Evolutionary conservation across 1,284 basidiomycete genomes (phyloP), one percentile per base, ranked within the genome.

Genomic region (Mycena citricolor): DNA sequence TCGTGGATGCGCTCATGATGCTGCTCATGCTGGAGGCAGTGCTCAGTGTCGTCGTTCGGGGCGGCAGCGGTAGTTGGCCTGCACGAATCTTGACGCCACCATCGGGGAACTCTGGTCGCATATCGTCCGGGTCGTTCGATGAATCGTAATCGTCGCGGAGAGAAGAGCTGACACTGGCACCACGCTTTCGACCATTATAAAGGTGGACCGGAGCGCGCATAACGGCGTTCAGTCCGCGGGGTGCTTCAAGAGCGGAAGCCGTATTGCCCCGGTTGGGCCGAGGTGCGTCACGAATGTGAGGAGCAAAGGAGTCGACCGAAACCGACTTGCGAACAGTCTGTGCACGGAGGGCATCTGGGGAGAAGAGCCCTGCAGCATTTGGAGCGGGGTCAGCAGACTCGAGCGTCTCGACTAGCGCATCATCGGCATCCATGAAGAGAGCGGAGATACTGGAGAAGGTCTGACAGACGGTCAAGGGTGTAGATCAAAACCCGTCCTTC

Each of bases 221-320:
- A 17, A 50, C 48, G 37, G 55, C 57, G 13, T 58, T 45, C 25
- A 61, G 50, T 21, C 54, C 59, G 11, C 60, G 64, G 23, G 65
- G 62, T 7, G 61, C 52, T 35, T 64, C 65, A 16, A 61, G 44
- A 6, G 59, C 55, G 19, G 64, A 59, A 20, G 58, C 59, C 12
- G 63, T 61, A 50, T 59, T 60, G 40, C 57, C 60, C 52, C 66
- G 60, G 53, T 61, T 65, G 17, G 69, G 61, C 7, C 71, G 68
- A 37, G 66, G 52, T 29, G 62, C 49, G 36, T 71, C 67, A 46
- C 66, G 73, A 48, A 66, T 69, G 57, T 72, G 67, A 32, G 65
- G 66, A 36, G 77, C 73, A 61, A 87, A 83, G 8, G 86, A 88
- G 61, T 88, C 86, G 47, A 81, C 83, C 19, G 86, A 88, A 49